Evolutionary conservation across 2,329 filamentous ascomycete genomes (phyloP).

Genomic region (Stachybotrys chlorohalonatus): DNA sequence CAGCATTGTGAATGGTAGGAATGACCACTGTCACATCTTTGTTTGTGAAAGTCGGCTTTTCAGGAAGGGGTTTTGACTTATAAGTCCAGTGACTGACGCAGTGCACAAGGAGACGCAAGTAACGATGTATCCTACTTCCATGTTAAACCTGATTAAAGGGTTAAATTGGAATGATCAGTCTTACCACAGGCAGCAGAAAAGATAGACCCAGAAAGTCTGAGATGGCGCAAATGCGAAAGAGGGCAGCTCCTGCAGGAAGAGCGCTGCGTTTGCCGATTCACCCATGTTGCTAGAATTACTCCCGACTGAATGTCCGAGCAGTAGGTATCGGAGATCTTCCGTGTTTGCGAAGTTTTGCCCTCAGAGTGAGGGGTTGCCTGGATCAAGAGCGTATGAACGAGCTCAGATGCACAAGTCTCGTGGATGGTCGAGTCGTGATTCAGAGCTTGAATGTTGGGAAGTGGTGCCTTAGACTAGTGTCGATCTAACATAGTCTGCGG

Average conservation of each 20-base stretch:
- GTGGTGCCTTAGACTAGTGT: not conserved
- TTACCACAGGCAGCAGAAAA: slow-evolving; percentile 39
- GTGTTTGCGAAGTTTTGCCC: too few species aligned
- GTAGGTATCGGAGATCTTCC: too few species aligned
- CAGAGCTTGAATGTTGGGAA: not conserved
- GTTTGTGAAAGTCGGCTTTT: slow-evolving; percentile 68
- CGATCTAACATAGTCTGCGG: too few species aligned
- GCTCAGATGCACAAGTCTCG: not conserved
- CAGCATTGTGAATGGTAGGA: slow-evolving; percentile 81
- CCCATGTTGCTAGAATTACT: not conserved
- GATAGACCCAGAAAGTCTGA: slow-evolving; percentile 32
- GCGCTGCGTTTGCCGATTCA: not conserved
- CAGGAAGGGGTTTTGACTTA: slow-evolving; percentile 73
- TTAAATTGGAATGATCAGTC: slow-evolving; percentile 8
- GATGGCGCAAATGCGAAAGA: not conserved
- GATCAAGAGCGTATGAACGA: not conserved
- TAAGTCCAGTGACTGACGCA: slow-evolving; percentile 80
- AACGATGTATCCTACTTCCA: slow-evolving; percentile 66
- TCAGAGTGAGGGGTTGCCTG: too few species aligned
- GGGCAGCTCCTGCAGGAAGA: not conserved
- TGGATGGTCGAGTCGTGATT: not conserved
- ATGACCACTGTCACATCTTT: slow-evolving; percentile 91
- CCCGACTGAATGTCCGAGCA: too few species aligned
- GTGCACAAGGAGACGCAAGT: slow-evolving; percentile 77
- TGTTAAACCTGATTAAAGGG: not conserved